Evolutionary conservation across 2,329 filamentous ascomycete genomes (phyloP), one percentile per base, ranked within the genome.

Genomic region (Mycosphaerella sp.): DNA sequence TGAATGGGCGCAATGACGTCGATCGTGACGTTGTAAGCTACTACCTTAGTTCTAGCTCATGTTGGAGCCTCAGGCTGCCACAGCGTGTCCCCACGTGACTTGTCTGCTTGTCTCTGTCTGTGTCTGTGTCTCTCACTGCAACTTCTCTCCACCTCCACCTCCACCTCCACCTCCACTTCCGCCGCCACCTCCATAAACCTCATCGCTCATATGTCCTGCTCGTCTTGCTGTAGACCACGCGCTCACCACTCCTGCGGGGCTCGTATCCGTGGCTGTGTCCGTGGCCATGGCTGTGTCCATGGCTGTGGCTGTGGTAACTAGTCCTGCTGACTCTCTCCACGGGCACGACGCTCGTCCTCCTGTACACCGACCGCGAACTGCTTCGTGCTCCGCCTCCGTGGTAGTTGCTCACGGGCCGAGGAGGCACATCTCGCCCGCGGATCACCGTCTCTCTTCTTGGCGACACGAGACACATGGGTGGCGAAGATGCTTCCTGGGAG

Each of bases 381-480:
- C 52, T 47, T 6, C 39, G 45, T 14, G 56, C 54, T 8, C 64
- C 62, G 12, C 63, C 62, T 12, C 63, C 57, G 36, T 64, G 59
- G 52, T 62, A 66, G 52, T 66, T 64, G 36, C 60, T 64, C 34
- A 68, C 63, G 2, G 62, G 64, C 7, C 64, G 59, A 2, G 65
- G 63, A 2, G 64, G 58, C 34, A 61, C 43, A 43, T 62, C 60
- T 27, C 55, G 49, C 6, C 36, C 37, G 34, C 53, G 50, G 32
- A 63, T 55, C 39, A 56, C 53, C 32, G 54, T 52, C 17, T 57
- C 52, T 36, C 57, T 53, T 27, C 49, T 50, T 13, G 62, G 58
- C 25, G 59, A 62, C 55, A 65, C 59, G 55, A 65, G 57, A 36
- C 64, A 66, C 64, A 66, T 66, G 1, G n/a, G n/a, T n/a, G n/a